These are phyloP conservation scores for Hypholoma fasciculare DNA, from an alignment of 768 basidiomycete genomes.

Conservation along the genomic window DNA sequence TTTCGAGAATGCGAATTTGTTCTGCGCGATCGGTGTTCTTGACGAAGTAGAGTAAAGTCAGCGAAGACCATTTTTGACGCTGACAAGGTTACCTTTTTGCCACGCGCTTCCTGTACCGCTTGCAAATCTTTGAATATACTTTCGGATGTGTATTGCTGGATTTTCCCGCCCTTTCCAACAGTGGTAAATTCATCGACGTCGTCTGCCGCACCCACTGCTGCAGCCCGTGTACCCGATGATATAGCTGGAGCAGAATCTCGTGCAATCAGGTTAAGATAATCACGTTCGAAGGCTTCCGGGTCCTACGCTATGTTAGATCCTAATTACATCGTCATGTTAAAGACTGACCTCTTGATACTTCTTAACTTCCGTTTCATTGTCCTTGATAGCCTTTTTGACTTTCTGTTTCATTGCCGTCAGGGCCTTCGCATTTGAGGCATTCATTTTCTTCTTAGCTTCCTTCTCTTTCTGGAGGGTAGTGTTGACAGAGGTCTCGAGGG, in stretches of 20 bases:
- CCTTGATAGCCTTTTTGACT: slow-evolving; percentile 87
- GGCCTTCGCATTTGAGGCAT: slow-evolving; percentile 89
- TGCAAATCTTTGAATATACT: slow-evolving; percentile 92
- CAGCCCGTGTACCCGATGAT: slow-evolving; percentile 34
- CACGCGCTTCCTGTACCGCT: slow-evolving; percentile 89
- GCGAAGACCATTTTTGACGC: neutral
- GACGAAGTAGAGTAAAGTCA: slow-evolving; percentile 28
- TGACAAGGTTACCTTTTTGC: slow-evolving; percentile 77
- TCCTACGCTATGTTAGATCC: slow-evolving; percentile 51
- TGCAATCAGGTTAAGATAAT: slow-evolving; percentile 58
- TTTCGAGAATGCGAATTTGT: slow-evolving; percentile 89
- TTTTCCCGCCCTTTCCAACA: slow-evolving; percentile 88
- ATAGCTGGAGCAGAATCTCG: slow-evolving; percentile 40
- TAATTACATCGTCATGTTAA: neutral
- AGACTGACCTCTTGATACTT: slow-evolving; percentile 72
- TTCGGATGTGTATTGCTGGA: slow-evolving; percentile 78
- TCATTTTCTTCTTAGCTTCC: slow-evolving; percentile 95
- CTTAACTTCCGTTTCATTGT: slow-evolving; percentile 80
- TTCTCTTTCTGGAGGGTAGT: slow-evolving; percentile 82
- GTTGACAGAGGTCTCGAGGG: slow-evolving; percentile 77
- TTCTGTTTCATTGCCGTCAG: slow-evolving; percentile 99
- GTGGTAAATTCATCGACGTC: slow-evolving; percentile 79
- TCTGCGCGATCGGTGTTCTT: slow-evolving; percentile 94
- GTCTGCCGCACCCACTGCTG: slow-evolving; percentile 37
- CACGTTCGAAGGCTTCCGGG: slow-evolving; percentile 82